Evolutionary conservation across 202 grass and related monocot genomes (phyloP).

Genomic region (Alloteropsis angusta): DNA sequence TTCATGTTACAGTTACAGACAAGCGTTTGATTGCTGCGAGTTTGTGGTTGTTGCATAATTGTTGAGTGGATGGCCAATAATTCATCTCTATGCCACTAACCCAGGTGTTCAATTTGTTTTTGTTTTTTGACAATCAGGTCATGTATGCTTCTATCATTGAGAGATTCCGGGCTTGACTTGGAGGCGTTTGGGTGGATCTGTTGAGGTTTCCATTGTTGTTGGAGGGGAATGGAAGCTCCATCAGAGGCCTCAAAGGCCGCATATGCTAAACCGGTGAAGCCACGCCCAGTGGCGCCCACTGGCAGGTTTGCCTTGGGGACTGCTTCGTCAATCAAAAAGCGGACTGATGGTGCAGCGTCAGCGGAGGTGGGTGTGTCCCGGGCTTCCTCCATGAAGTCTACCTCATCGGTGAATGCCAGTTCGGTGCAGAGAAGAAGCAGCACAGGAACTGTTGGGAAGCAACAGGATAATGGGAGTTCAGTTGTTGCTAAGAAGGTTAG

Average conservation of each 20-base stretch:
- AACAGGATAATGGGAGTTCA: slow-evolving; percentile 29
- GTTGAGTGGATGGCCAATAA: not conserved
- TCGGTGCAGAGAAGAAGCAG: slow-evolving; percentile 44
- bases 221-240: slow-evolving; percentile 30
- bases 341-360: not conserved
- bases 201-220: slow-evolving; percentile 2
- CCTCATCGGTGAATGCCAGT: slow-evolving; percentile 1
- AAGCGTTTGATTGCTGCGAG: not conserved
- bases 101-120: not conserved
- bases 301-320: slow-evolving; percentile 21
- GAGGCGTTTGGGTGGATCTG: not conserved
- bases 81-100: not conserved
- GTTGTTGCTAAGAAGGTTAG: slow-evolving; percentile 35
- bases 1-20: not conserved
- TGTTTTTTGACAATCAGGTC: slow-evolving; percentile 20
- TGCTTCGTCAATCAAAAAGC: slow-evolving; percentile 41
- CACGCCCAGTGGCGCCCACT: not conserved
- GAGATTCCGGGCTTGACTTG: slow-evolving; percentile 4
- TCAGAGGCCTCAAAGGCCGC: not conserved
- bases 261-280: slow-evolving; percentile 16
- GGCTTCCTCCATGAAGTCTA: slow-evolving; percentile 27
- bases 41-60: slow-evolving; percentile 12
- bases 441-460: slow-evolving; percentile 30
- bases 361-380: slow-evolving; percentile 12
- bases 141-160: not conserved